Base-by-base conservation (phyloP, 176 grass and related monocot genomes). In the Canna indica region DNA sequence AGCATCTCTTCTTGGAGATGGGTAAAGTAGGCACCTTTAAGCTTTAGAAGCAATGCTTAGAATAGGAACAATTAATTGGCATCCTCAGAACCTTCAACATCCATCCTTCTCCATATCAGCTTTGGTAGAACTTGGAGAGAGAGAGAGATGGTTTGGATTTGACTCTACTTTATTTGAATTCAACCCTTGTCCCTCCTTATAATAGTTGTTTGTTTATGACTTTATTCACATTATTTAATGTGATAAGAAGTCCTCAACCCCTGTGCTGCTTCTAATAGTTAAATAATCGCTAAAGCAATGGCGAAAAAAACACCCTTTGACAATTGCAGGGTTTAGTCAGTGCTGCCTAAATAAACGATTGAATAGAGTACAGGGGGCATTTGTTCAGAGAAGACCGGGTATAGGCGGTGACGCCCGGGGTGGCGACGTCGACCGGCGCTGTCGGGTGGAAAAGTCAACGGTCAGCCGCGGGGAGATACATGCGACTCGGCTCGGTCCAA, bases 21-120 rank as follows among this genome's bases (percentile, higher is more conserved):
- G 42, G 59, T 56, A 30, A 50, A 48, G 64, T 65, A 18, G n/a
- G 63, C 69, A 47, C 47, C 65, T 73, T 78, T 78, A n/a, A 46
- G 36, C 29, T 48, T 70, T 47, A 60, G 58, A 45, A 65, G 41
- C 20, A 34, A 24, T 22, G 63, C 63, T 53, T 68, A 31, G 69
- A 83, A 17, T 65, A 39, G 48, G 25, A 64, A 64, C 59, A 61
- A 54, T 65, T 18, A 38, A 71, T 71, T 48, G 68, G 54, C 74
- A 45, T 76, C 80, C 25, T 22, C 6, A 50, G 13, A 59, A 58
- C 6, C 53, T 59, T 39, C 52, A 7, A 18, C 34, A 16, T 58
- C 32, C 53, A 42, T 73, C 28, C 3, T 25, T 32, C 31, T 57
- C 41, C 36, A 38, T 9, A 22, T 27, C 34, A 73, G 41, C 29